A percentile compares a stretch with the other conserved stretches of the same genome.
Evolutionary conservation across 805 yeast species (phyloP).

Genomic region (Limtongozyma cylindracea): DNA sequence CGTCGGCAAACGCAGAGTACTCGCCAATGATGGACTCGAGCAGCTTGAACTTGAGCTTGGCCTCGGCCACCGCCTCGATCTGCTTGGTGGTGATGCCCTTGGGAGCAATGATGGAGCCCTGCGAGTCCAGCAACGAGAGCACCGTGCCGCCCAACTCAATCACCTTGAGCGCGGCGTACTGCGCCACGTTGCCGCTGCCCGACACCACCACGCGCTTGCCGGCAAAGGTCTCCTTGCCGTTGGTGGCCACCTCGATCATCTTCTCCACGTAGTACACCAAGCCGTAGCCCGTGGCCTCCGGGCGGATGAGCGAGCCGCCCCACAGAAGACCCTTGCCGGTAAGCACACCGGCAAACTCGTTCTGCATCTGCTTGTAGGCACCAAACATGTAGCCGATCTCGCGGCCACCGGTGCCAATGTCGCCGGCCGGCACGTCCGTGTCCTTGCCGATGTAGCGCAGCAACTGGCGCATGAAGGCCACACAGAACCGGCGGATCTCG

Average conservation of each 20-base stretch:
- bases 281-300: constrained; percentile 99
- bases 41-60: constrained; percentile 56
- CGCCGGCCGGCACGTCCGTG: constrained; percentile 99
- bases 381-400: constrained; percentile 91
- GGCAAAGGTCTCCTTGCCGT: constrained; percentile 69
- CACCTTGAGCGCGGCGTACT: constrained; percentile 92
- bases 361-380: constrained; percentile 79
- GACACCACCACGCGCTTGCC: constrained; percentile 94
- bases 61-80: constrained; percentile 45
- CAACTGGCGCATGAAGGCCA: constrained; percentile 85
- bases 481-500: constrained; percentile 94
- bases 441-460: constrained; percentile 91
- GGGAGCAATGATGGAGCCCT: constrained; percentile 64
- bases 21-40: constrained; percentile 42
- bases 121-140: constrained; percentile 83
- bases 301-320: constrained; percentile 98
- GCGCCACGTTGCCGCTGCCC: constrained; percentile 98
- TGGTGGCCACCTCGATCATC: constrained; percentile 84
- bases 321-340: constrained; percentile 96
- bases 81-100: constrained; percentile 72
- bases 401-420: constrained; percentile 95
- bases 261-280: constrained; percentile 89
- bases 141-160: constrained; percentile 94
- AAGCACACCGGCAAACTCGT: constrained; percentile 89
- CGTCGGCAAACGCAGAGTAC: constrained; percentile 18